Evolutionary conservation across 148 eudicot species (phyloP).

Genomic region (Chenopodium suecicum): DNA sequence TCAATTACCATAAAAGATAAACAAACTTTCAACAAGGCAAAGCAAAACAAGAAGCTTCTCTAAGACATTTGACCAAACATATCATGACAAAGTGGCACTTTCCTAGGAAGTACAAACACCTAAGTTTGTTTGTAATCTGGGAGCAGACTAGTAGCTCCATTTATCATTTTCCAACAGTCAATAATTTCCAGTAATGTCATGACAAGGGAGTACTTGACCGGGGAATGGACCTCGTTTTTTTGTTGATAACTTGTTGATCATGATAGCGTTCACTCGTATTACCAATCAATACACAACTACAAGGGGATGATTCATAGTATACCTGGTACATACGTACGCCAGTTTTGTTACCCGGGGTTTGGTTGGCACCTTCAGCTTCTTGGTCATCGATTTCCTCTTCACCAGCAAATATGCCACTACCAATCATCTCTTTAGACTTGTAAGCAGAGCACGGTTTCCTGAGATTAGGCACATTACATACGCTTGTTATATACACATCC

Average conservation of each 20-base stretch:
- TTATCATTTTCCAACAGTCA: neutral
- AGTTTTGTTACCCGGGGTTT: conserved; percentile 51
- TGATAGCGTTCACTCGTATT: neutral
- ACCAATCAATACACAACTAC: neutral
- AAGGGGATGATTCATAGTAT: neutral
- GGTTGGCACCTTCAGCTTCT: conserved; percentile 49
- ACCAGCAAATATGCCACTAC: conserved; percentile 73
- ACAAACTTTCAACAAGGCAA: neutral
- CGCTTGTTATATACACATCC: neutral
- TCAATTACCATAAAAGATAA: conserved; percentile 1
- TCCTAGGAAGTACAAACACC: neutral
- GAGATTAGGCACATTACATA: conserved; percentile 19
- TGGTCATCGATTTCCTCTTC: conserved; percentile 43
- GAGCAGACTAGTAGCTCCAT: neutral
- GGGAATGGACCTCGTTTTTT: neutral
- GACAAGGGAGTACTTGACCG: neutral
- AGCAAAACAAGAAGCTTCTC: conserved; percentile 1
- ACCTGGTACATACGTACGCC: conserved; percentile 88
- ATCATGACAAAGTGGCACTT: conserved; percentile 10
- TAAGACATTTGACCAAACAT: neutral
- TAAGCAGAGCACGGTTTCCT: conserved; percentile 90
- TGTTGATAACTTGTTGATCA: neutral
- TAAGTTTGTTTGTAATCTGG: neutral
- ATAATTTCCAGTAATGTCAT: neutral
- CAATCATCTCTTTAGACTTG: conserved; percentile 85